phyloP scores from a whole-genome alignment of 164 flowering plant genomes.

The Nymphaea thermarum region DNA sequence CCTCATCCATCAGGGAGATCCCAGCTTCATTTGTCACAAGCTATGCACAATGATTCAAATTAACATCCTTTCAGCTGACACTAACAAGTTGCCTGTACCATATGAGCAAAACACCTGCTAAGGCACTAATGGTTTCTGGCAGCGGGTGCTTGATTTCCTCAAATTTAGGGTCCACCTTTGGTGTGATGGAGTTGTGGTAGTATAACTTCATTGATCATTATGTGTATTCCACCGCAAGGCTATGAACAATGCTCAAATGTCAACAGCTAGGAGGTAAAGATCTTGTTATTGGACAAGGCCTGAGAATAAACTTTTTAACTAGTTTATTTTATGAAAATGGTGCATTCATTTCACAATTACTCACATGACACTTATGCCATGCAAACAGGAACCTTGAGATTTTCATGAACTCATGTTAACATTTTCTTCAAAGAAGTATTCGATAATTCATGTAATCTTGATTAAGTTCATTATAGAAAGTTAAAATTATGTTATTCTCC shows the following conservation, averaged over 20 bases:
- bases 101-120: too few relatives aligned
- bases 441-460: not conserved
- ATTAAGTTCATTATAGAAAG: not conserved
- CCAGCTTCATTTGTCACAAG: too few relatives aligned
- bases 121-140: too few relatives aligned
- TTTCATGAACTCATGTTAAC: not conserved
- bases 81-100: too few relatives aligned
- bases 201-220: not conserved
- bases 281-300: not conserved
- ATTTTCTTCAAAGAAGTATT: not conserved
- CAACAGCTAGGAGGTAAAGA: not conserved
- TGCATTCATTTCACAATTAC: not conserved
- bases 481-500: not conserved
- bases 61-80: too few relatives aligned
- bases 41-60: too few relatives aligned
- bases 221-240: not conserved
- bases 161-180: not conserved
- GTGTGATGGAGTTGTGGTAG: not conserved
- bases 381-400: not conserved
- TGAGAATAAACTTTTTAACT: not conserved
- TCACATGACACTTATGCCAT: not conserved
- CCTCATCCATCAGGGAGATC: too few relatives aligned
- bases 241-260: not conserved
- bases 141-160: not conserved
- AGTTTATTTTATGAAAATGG: not conserved